Conservation (phyloP, 2,329 filamentous ascomycete species). For the Tolypocladium amazonense region DNA sequence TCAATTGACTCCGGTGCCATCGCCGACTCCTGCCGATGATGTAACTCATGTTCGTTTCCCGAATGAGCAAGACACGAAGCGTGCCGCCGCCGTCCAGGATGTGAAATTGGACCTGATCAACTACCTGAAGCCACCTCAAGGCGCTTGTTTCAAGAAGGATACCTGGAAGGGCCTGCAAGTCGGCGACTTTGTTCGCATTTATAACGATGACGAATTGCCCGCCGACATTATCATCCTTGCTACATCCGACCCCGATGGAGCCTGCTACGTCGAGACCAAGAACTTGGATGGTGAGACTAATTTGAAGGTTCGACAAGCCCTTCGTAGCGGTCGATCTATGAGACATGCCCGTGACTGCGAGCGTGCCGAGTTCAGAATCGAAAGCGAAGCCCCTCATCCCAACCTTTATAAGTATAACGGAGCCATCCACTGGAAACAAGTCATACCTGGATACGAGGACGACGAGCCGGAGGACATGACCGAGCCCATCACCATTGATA, state of each 20-base stretch:
- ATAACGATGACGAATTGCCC: slow-evolving; percentile 91
- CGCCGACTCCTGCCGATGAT: slow-evolving; percentile 49
- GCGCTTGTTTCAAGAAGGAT: slow-evolving; percentile 83
- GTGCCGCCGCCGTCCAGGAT: slow-evolving; percentile 26
- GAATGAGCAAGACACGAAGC: slow-evolving; percentile 20
- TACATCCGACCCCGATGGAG: slow-evolving; percentile 86
- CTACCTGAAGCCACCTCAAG: slow-evolving; percentile 50
- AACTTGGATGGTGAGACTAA: slow-evolving; percentile 98
- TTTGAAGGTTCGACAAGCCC: slow-evolving; percentile 83
- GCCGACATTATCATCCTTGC: slow-evolving; percentile 88
- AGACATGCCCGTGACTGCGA: slow-evolving; percentile 91
- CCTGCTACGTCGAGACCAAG: slow-evolving; percentile 96
- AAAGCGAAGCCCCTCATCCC: slow-evolving; percentile 83
- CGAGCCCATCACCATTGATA: slow-evolving; percentile 91
- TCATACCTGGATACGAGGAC: slow-evolving; percentile 50
- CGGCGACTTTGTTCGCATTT: slow-evolving; percentile 91
- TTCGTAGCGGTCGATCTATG: slow-evolving; percentile 73
- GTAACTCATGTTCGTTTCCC: slow-evolving; percentile 26
- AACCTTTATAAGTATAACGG: slow-evolving; percentile 95
- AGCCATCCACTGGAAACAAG: slow-evolving; percentile 77
- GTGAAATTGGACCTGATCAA: slow-evolving; percentile 59
- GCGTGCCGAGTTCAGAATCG: slow-evolving; percentile 72
- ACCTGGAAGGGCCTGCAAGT: slow-evolving; percentile 93
- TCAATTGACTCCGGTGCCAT: slow-evolving; percentile 91
- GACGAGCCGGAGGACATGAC: slow-evolving; percentile 65